Evolutionary conservation across 106 monocot species (phyloP), one percentile per base, ranked within the genome.

Genomic region (Apostasia shenzhenica): DNA sequence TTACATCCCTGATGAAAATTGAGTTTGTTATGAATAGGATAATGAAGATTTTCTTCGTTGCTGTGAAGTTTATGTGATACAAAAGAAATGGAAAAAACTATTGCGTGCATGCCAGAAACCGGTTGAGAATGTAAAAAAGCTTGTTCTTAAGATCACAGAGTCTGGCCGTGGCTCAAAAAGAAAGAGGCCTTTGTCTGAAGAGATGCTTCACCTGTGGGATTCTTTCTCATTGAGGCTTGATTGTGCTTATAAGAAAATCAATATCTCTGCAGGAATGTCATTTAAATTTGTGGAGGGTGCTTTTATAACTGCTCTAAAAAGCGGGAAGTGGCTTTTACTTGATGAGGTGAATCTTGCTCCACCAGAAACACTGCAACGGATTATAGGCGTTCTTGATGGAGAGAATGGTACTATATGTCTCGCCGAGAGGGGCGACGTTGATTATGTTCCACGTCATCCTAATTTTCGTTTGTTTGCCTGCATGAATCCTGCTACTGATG

Each of bases 341-440:
- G 97, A 97, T 87, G 97, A 97, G 77, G 79, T 97, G 8, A 97
- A 97, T 78, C 97, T 97, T 51, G 97, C 97, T 70, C 92, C 97
- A 49, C 81, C 82, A 53, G 97, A 97, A 64, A 83, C 84, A 41
- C 74, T 97, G 65, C 92, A 97, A 68, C 77, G 97, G 76, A 84
- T 97, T 73, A 79, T 81, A 65, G 79, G 92, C 46, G 92, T 92
- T 45, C 64, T 97, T 11, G 97, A 97, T 85, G 87, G 92, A 37
- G 89, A 89, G 2, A 77, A 73, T 3, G 84, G 97, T 67, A 79
- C 84, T 11, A 48, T 97, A 66, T 92, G 89, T 81, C 77, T 97
- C 70, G 78, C 87, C 68, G 97, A 97, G 75, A 89, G 89, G 69
- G 97, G 97, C 2, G 97, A 97, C 79, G 68, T 97, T 11, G 79